These are phyloP conservation scores for Oenanthe sinensis DNA, from an alignment of 129 eudicot species.

Conservation along the genomic window DNA sequence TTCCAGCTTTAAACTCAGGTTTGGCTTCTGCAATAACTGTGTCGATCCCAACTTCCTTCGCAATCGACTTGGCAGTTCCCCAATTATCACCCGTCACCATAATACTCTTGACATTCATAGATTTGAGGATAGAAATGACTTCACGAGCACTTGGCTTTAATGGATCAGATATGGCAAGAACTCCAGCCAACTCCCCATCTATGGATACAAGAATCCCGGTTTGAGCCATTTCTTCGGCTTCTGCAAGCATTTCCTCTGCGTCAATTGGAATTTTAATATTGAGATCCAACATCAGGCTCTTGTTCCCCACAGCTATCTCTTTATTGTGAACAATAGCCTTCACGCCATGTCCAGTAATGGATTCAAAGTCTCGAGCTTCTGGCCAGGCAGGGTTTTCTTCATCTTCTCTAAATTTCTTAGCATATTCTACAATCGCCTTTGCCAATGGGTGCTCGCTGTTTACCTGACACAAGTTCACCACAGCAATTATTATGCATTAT, in stretches of 20 bases:
- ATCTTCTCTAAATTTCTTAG: constrained; percentile 58
- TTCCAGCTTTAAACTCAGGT: constrained; percentile 68
- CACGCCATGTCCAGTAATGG: constrained; percentile 93
- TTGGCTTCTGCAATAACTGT: constrained; percentile 67
- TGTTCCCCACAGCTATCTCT: constrained; percentile 62
- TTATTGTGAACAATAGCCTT: constrained; percentile 50
- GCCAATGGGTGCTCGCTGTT: constrained; percentile 98
- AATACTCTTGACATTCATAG: constrained; percentile 59
- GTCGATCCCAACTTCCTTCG: constrained; percentile 59
- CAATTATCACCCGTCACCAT: constrained; percentile 76
- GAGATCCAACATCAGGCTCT: constrained; percentile 44
- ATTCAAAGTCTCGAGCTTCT: constrained; percentile 61
- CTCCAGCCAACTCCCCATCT: constrained; percentile 42
- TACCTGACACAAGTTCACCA: constrained; percentile 30
- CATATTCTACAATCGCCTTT: constrained; percentile 80
- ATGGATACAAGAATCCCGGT: constrained; percentile 72
- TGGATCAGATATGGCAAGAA: constrained; percentile 71
- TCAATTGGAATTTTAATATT: constrained; percentile 40
- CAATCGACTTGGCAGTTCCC: constrained; percentile 85
- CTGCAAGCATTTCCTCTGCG: constrained; percentile 56
- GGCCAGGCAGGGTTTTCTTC: constrained; percentile 66
- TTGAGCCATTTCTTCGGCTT: constrained; percentile 63
- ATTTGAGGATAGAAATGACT: constrained; percentile 60
- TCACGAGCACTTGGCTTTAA: constrained; percentile 70
- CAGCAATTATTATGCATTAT: not conserved